Evolutionary conservation across 306 rosid species (phyloP), one percentile per base, ranked within the genome.

Genomic region (Citrullus colocynthis): DNA sequence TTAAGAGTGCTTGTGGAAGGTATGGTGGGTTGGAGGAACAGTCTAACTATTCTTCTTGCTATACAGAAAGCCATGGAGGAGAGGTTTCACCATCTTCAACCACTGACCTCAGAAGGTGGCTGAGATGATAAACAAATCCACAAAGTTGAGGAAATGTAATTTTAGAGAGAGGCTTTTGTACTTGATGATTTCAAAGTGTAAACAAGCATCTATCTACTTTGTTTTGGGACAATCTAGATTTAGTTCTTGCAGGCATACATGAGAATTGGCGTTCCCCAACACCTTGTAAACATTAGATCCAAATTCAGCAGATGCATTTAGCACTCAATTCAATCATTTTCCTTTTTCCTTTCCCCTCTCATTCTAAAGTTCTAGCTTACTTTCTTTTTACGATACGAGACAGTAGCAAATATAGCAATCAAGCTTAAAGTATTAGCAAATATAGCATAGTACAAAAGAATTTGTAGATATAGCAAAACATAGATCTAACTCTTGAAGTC

Each of bases 41-140:
- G 32, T 95, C 99, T n/a, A 95, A 89, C 61, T 95, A 88, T 86
- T 95, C 99, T 17, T 95, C 98, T 62, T 92, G 97, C 85, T 92
- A 84, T 82, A 95, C 97, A 30, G 99, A 95, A 73, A 89, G 92
- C 79, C 62, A 89, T 71, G 96, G 97, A 18, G 96, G 93, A 54
- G 97, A 92, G 92, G 79, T 88, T 57, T 95, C 99, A 64, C 99
- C 98, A 16, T 90, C 97, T 61, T 92, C 97, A 74, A 89, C 99
- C 10, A 79, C 88, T 63, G 97, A 95, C 54, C 90, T 90, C 17
- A 88, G 97, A 77, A 88, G 97, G 81, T 95, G 97, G 72, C 76
- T 42, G 67, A 83, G 66, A 63, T 60, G 76, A 70, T 48, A 14
- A 70, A 55, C 24, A 52, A 16, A 13, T 24, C 15, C 76, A 44